Evolutionary conservation across 495 filamentous ascomycete species (phyloP).

Genomic region (Hyaloscypha variabilis): DNA sequence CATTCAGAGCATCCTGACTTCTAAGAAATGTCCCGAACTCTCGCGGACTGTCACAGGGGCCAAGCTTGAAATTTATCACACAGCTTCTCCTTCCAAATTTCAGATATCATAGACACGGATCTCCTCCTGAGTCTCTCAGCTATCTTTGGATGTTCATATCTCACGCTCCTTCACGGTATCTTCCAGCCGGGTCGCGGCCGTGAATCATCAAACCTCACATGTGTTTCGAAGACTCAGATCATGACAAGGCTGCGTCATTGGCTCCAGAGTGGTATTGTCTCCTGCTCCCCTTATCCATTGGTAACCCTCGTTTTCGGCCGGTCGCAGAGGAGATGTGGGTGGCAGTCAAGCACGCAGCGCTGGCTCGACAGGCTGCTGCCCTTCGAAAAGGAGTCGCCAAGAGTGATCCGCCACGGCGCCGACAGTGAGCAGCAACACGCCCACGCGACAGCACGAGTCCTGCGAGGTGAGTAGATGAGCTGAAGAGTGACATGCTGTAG

Average conservation of each 20-base stretch:
- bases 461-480: neutral
- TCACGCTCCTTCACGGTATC: neutral
- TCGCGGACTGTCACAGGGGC: neutral
- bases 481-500: neutral
- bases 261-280: neutral
- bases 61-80: neutral
- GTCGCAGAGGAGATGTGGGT: neutral
- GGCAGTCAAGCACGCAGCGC: neutral
- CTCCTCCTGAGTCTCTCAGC: neutral
- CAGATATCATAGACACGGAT: neutral
- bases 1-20: neutral
- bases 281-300: too few species aligned
- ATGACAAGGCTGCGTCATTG: neutral
- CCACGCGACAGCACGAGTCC: neutral
- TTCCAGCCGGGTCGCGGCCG: neutral
- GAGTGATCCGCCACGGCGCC: neutral
- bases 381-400: neutral
- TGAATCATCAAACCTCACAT: neutral
- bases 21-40: neutral
- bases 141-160: neutral
- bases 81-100: neutral
- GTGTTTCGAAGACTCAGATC: conserved; percentile 4
- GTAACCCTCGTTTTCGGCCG: too few species aligned
- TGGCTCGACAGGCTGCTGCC: neutral
- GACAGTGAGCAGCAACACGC: neutral